A percentile compares a stretch with the other conserved stretches of the same genome.
These are phyloP conservation scores for Thelonectria olida DNA, from an alignment of 2,329 filamentous ascomycete genomes.

Conservation along the genomic window DNA sequence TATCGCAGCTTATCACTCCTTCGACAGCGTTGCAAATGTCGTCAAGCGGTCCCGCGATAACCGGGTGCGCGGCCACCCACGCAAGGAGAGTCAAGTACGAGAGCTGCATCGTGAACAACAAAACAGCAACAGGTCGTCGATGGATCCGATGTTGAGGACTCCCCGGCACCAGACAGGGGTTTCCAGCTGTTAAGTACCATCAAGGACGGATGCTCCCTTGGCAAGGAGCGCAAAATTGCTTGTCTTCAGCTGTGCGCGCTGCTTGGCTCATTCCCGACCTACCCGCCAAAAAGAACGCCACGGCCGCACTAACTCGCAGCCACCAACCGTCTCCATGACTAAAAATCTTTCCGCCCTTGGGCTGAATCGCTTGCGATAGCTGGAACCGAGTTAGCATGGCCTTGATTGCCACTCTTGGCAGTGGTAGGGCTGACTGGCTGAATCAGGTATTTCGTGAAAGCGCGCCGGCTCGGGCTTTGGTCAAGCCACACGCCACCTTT, in stretches of 20 bases:
- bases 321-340: neutral
- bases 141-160: too few species aligned
- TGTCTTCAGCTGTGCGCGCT: neutral
- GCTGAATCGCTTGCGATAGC: neutral
- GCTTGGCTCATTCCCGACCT: neutral
- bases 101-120: neutral
- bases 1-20: neutral
- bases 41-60: neutral
- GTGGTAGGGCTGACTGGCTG: neutral
- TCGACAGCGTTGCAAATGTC: neutral
- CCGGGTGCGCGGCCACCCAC: neutral
- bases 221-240: too few species aligned
- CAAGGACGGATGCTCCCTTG: neutral
- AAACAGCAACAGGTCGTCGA: neutral
- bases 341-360: neutral
- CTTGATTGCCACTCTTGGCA: neutral
- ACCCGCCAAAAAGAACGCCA: neutral
- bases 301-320: neutral
- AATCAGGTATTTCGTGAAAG: neutral
- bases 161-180: neutral
- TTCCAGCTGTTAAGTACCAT: neutral
- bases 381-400: neutral
- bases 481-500: neutral
- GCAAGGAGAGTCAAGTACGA: neutral
- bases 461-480: neutral